phyloP scores from a whole-genome alignment of 176 grass and related monocot genomes.

The Zea luxurians region DNA sequence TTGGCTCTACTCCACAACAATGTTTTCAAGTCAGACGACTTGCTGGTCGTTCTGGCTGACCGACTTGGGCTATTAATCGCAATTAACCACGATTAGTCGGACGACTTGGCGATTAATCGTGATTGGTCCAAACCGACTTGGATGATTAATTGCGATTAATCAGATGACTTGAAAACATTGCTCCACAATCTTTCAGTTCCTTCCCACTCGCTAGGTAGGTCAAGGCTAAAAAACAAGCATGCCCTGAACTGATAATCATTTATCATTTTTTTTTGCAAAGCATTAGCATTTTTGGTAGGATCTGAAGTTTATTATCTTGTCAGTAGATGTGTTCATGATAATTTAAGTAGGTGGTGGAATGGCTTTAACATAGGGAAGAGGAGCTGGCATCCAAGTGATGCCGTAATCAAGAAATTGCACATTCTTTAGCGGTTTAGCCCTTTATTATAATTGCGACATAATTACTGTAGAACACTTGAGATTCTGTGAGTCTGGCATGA shows the following conservation, averaged over 20 bases:
- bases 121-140: too few species aligned
- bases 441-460: background rate
- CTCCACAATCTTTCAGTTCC: background rate
- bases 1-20: background rate
- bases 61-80: too few species aligned
- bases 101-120: too few species aligned
- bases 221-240: background rate
- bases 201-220: background rate
- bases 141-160: too few species aligned
- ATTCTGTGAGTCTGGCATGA: background rate
- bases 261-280: background rate
- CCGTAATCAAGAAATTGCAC: background rate
- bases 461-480: background rate
- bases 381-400: background rate
- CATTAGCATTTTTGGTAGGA: background rate
- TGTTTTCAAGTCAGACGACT: too few species aligned
- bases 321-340: background rate
- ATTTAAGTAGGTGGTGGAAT: background rate
- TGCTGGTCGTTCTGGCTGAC: too few species aligned
- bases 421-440: background rate
- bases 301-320: background rate
- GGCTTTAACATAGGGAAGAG: background rate
- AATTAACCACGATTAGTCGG: too few species aligned
- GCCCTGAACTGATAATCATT: background rate
- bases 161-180: too few species aligned